Conservation (phyloP, 805 yeast genomes). For the Debaryomyces prosopidis region DNA sequence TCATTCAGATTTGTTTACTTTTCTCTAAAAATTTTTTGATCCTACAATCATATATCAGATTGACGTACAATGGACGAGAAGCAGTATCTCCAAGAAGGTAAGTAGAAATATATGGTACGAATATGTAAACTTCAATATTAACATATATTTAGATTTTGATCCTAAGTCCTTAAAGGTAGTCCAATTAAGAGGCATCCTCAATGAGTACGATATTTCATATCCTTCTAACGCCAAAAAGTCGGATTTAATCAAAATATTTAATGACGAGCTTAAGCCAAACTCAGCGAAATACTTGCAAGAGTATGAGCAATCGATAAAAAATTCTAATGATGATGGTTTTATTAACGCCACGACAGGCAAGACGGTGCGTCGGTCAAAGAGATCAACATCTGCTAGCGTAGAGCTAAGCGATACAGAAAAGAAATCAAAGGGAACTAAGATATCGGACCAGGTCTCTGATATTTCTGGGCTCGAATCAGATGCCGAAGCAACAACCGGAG, state of each 20-base stretch:
- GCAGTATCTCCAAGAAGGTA: slow-evolving; percentile 25
- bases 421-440: neutral
- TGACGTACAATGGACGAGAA: slow-evolving; percentile 19
- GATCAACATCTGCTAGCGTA: neutral
- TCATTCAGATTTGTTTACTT: neutral
- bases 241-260: slow-evolving; percentile 61
- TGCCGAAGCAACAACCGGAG: neutral
- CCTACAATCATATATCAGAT: neutral
- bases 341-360: slow-evolving; percentile 5
- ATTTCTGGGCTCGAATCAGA: neutral
- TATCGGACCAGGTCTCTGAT: neutral
- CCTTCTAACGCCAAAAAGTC: slow-evolving; percentile 68
- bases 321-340: slow-evolving; percentile 22
- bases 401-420: neutral
- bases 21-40: neutral
- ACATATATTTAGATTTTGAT: slow-evolving; percentile 55
- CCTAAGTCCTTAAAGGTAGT: slow-evolving; percentile 66
- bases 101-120: slow-evolving; percentile 4
- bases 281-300: slow-evolving; percentile 42
- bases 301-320: slow-evolving; percentile 14
- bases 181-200: slow-evolving; percentile 65
- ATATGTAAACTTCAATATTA: slow-evolving; percentile 10
- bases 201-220: slow-evolving; percentile 60
- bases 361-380: neutral
- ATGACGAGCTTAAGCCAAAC: slow-evolving; percentile 51